A percentile compares a stretch with the other conserved stretches of the same genome.
phyloP scores from a whole-genome alignment of 129 eudicot species.

The Lactuca saligna region DNA sequence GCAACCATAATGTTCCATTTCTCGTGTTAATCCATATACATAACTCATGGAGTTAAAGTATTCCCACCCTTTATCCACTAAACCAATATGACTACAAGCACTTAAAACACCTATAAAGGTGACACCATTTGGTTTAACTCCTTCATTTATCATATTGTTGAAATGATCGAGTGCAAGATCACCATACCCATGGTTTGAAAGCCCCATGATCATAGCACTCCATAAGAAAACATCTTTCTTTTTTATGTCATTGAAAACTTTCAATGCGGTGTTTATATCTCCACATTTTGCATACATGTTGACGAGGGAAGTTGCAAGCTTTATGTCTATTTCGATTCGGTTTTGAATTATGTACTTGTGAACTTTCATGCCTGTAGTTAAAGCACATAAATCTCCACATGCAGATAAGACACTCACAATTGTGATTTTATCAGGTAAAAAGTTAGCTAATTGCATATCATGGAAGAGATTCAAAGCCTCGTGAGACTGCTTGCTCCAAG shows the following conservation, averaged over 20 bases:
- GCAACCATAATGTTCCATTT: slow-evolving; percentile 73
- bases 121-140: slow-evolving; percentile 59
- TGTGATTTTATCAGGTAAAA: slow-evolving; percentile 73
- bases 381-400: slow-evolving; percentile 66
- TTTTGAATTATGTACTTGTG: slow-evolving; percentile 44
- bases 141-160: slow-evolving; percentile 52
- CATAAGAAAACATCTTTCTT: slow-evolving; percentile 53
- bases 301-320: slow-evolving; percentile 57
- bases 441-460: slow-evolving; percentile 40
- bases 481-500: slow-evolving; percentile 20
- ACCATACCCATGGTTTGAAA: slow-evolving; percentile 68
- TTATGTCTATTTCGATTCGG: slow-evolving; percentile 42
- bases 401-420: slow-evolving; percentile 74
- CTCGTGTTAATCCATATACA: slow-evolving; percentile 40
- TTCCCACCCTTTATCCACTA: slow-evolving; percentile 57
- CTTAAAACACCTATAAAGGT: slow-evolving; percentile 71
- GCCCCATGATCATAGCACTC: slow-evolving; percentile 79
- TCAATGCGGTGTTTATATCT: slow-evolving; percentile 52
- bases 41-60: slow-evolving; percentile 57
- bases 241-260: slow-evolving; percentile 40
- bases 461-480: slow-evolving; percentile 38
- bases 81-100: slow-evolving; percentile 81
- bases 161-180: slow-evolving; percentile 53
- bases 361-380: slow-evolving; percentile 50
- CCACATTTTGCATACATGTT: slow-evolving; percentile 85